Evolutionary conservation across 805 yeast genomes (phyloP).

Genomic region (Yamadazyma kitorensis): DNA sequence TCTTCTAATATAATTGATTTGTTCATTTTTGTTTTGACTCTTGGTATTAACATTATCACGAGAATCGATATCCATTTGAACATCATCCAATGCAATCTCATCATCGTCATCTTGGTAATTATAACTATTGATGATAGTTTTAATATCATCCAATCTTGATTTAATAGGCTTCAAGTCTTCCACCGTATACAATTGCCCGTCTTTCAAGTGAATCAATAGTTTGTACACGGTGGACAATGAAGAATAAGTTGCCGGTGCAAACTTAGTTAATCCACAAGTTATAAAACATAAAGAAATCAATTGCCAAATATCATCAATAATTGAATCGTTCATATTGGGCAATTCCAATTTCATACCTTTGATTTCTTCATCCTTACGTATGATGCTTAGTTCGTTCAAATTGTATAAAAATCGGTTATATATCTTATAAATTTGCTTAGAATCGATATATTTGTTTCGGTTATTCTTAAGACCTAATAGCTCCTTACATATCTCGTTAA

Average conservation of each 20-base stretch:
- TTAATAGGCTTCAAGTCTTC: constrained; percentile 80
- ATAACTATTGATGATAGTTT: constrained; percentile 51
- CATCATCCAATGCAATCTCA: too few species aligned
- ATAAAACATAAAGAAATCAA: constrained; percentile 80
- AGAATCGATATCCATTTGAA: constrained; percentile 9
- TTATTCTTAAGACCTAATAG: constrained; percentile 52
- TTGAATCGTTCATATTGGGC: constrained; percentile 62
- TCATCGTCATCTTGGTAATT: constrained; percentile 24
- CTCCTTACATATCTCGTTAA: constrained; percentile 24
- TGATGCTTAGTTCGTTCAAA: constrained; percentile 50
- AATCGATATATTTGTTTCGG: constrained; percentile 60
- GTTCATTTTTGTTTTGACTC: constrained; percentile 38
- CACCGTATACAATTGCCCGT: constrained; percentile 76
- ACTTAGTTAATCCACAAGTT: constrained; percentile 85
- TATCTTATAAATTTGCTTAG: constrained; percentile 60
- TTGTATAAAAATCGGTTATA: constrained; percentile 57
- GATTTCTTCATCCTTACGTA: constrained; percentile 48
- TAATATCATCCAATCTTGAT: constrained; percentile 68
- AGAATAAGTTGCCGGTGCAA: constrained; percentile 94
- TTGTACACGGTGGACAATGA: constrained; percentile 84
- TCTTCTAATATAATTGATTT: constrained; percentile 56
- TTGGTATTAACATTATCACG: constrained; percentile 1
- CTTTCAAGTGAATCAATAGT: constrained; percentile 76
- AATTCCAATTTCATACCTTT: constrained; percentile 32
- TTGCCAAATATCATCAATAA: constrained; percentile 88